Conservation (phyloP, 2,329 filamentous ascomycete genomes). For the Fusarium brachygibbosum region DNA sequence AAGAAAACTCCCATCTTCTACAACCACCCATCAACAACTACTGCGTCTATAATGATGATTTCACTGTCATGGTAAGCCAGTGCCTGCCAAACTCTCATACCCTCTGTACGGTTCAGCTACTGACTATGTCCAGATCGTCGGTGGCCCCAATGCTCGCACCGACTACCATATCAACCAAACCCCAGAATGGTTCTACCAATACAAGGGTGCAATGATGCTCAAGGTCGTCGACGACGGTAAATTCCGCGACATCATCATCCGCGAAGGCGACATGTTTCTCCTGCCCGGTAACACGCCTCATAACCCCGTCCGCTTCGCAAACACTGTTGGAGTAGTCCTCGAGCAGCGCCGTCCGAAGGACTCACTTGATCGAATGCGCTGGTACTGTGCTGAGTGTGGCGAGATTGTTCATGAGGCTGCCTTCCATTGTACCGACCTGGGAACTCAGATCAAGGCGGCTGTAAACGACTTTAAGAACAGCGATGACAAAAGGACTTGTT, state of each 20-base stretch:
- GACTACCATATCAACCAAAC: conserved; percentile 99
- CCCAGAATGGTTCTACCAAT: conserved; percentile 98
- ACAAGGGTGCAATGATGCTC: conserved; percentile 92
- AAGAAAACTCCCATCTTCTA: conserved; percentile 90
- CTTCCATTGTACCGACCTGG: conserved; percentile 91
- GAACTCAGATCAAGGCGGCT: conserved; percentile 93
- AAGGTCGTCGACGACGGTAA: conserved; percentile 82
- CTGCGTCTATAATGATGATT: conserved; percentile 89
- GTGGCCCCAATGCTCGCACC: conserved; percentile 93
- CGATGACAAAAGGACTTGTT: conserved; percentile 79
- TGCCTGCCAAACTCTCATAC: neutral
- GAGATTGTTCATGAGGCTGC: conserved; percentile 84
- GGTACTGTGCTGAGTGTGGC: conserved; percentile 85
- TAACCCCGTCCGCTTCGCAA: conserved; percentile 91
- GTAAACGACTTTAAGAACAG: conserved; percentile 83
- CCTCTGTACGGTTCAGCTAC: neutral
- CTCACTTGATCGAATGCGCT: conserved; percentile 83
- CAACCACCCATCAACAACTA: conserved; percentile 97
- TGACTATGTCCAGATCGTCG: conserved; percentile 75
- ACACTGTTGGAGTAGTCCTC: conserved; percentile 94
- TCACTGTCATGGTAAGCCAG: conserved; percentile 79
- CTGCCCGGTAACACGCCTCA: conserved; percentile 95
- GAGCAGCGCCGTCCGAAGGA: conserved; percentile 83
- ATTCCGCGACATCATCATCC: conserved; percentile 89
- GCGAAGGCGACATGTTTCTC: conserved; percentile 93